Evolutionary conservation across 2,329 filamentous ascomycete species (phyloP).

Genomic region (Claviceps pazoutovae): DNA sequence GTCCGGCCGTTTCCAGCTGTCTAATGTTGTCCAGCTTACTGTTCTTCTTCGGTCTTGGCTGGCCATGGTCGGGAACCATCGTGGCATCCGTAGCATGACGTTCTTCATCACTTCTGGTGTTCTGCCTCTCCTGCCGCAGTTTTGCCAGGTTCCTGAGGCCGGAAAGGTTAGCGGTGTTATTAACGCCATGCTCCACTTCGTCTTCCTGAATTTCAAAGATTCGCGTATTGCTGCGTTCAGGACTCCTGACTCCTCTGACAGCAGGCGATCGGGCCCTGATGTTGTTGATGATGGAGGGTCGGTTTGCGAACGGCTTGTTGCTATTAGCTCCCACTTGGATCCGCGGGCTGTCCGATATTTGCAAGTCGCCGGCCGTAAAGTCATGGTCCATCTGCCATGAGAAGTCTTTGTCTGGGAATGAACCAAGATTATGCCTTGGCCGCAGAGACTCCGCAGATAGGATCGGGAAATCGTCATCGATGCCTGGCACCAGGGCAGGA

Average conservation of each 20-base stretch:
- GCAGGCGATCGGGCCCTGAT: conserved; percentile 16
- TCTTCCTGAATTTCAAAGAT: conserved; percentile 31
- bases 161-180: conserved; percentile 8
- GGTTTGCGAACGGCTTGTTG: conserved; percentile 22
- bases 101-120: conserved; percentile 19
- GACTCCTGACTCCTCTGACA: conserved; percentile 10
- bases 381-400: conserved; percentile 44
- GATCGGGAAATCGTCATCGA: conserved; percentile 20
- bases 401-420: conserved; percentile 37
- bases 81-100: conserved; percentile 19
- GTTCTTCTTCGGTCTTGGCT: conserved; percentile 20
- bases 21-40: conserved; percentile 37
- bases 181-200: conserved; percentile 23
- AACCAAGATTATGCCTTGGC: not conserved
- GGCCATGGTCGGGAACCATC: conserved; percentile 10
- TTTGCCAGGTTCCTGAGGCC: not conserved
- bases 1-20: conserved; percentile 26
- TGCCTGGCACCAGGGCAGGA: conserved; percentile 25
- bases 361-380: conserved; percentile 42
- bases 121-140: not conserved
- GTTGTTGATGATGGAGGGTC: conserved; percentile 17
- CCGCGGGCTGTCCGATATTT: conserved; percentile 42
- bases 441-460: conserved; percentile 18
- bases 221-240: conserved; percentile 25
- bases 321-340: conserved; percentile 22